Conservation (phyloP, 1,139 yeast genomes). For the Pichia sp. region DNA sequence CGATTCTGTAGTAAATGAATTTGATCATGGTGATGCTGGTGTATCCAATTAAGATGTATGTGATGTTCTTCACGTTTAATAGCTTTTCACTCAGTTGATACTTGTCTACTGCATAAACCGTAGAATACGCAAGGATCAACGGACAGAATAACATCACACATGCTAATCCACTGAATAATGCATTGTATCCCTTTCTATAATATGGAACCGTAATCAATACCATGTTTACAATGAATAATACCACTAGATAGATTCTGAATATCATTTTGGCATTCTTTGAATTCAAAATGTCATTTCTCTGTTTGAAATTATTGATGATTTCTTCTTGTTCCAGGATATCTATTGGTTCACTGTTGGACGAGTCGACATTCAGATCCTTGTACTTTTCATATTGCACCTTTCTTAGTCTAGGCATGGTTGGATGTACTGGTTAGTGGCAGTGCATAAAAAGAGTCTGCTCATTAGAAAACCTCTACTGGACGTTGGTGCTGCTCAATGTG, state of each 20-base stretch:
- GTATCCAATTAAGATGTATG: background rate
- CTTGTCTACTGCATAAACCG: slow-evolving; percentile 15
- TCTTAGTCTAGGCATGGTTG: slow-evolving; percentile 33
- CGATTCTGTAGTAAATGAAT: background rate
- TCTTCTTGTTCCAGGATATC: slow-evolving; percentile 27
- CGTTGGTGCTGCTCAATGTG: too few relatives aligned
- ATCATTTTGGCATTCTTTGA: slow-evolving; percentile 6
- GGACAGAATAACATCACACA: slow-evolving; percentile 19
- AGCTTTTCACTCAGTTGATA: background rate
- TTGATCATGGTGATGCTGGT: background rate
- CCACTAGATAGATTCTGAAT: slow-evolving; percentile 18
- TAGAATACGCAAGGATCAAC: slow-evolving; percentile 17
- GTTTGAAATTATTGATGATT: slow-evolving; percentile 20
- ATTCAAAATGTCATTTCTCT: background rate
- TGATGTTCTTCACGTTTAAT: background rate
- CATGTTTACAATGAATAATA: slow-evolving; percentile 23
- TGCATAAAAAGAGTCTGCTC: too few relatives aligned
- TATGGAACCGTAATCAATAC: slow-evolving; percentile 25
- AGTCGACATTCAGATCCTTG: slow-evolving; percentile 1
- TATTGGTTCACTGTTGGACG: slow-evolving; percentile 20
- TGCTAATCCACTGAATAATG: slow-evolving; percentile 25
- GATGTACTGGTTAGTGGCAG: too few relatives aligned
- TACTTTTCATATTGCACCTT: slow-evolving; percentile 26
- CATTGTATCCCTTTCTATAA: slow-evolving; percentile 25
- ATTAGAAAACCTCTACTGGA: too few relatives aligned